Conservation (phyloP, 192 early-diverging fungal genomes). For the Gaertneriomyces sp. region DNA sequence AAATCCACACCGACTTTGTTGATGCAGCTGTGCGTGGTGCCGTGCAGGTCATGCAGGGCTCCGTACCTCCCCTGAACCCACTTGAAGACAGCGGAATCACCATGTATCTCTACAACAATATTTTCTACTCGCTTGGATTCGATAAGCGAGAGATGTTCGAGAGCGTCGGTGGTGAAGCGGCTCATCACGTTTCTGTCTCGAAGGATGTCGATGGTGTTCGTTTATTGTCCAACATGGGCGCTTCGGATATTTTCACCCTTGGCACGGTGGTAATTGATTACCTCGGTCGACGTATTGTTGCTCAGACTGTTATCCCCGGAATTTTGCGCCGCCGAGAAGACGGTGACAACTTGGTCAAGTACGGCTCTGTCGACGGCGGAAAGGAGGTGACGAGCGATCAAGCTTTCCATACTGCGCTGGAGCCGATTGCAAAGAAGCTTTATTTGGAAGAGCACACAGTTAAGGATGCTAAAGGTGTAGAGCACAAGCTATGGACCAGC, state of each 20-base stretch:
- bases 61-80: conserved; percentile 74
- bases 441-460: conserved; percentile 81
- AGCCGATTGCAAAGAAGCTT: conserved; percentile 69
- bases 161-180: conserved; percentile 78
- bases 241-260: conserved; percentile 81
- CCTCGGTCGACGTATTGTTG: conserved; percentile 84
- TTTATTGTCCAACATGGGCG: conserved; percentile 66
- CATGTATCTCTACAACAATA: conserved; percentile 92
- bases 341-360: conserved; percentile 71
- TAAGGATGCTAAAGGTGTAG: conserved; percentile 59
- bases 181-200: conserved; percentile 85
- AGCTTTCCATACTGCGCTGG: conserved; percentile 72
- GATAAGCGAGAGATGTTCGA: conserved; percentile 85
- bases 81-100: conserved; percentile 50
- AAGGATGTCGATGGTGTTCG: conserved; percentile 93
- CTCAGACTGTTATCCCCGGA: conserved; percentile 91
- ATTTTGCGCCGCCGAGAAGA: conserved; percentile 54
- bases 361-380: conserved; percentile 87
- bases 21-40: conserved; percentile 86
- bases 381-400: conserved; percentile 61
- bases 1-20: conserved; percentile 85
- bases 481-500: conserved; percentile 70
- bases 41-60: conserved; percentile 75
- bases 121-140: conserved; percentile 84
- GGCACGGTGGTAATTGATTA: conserved; percentile 91